Evolutionary conservation across 169 alveolate genomes (phyloP).

Genomic region (Cystoisospora suis): DNA sequence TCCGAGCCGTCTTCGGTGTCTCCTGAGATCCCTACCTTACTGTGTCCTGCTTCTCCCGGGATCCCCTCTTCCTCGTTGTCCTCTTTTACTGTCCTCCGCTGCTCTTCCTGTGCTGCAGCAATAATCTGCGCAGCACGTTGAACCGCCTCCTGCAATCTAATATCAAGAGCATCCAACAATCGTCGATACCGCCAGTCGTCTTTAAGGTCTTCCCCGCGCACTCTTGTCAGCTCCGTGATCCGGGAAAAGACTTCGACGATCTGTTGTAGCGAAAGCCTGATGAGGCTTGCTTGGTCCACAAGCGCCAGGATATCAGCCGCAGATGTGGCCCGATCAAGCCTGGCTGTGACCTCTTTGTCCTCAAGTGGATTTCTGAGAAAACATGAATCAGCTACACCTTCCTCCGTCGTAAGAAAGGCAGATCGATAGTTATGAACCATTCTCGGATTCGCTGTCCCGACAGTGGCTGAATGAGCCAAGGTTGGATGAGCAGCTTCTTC

Average conservation of each 20-base stretch:
- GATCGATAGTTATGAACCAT: no score
- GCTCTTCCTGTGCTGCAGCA: background rate
- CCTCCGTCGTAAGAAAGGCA: no score
- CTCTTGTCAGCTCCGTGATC: background rate
- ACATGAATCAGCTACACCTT: no score
- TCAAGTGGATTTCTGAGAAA: no score
- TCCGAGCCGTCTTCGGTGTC: background rate
- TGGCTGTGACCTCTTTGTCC: no score
- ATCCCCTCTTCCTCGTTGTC: background rate
- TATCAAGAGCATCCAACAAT: background rate
- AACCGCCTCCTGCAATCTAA: background rate
- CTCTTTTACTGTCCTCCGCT: background rate
- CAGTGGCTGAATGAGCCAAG: no score
- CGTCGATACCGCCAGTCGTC: background rate
- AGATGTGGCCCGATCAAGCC: background rate
- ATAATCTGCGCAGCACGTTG: background rate
- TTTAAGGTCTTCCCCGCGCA: conserved; percentile 12
- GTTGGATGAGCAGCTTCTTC: no score
- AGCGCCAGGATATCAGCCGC: background rate
- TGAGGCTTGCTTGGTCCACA: background rate
- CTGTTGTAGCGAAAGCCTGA: background rate
- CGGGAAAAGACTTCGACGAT: background rate
- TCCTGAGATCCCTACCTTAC: background rate
- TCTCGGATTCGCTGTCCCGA: no score
- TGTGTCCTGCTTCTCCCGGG: background rate